These are phyloP conservation scores for Pelargonium australe DNA, from an alignment of 441 rosid genomes.

Conservation along the genomic window DNA sequence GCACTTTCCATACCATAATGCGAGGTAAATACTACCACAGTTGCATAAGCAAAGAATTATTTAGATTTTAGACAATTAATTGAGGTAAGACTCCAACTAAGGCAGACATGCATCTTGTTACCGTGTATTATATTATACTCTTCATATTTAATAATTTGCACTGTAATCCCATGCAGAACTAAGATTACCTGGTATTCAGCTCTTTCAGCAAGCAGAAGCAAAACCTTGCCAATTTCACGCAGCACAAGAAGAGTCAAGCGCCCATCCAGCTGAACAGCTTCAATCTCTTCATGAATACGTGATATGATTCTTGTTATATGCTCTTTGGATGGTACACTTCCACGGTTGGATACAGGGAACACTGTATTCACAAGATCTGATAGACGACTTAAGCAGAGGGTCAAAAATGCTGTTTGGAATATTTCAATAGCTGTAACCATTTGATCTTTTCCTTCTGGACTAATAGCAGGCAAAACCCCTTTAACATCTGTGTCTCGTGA, in stretches of 20 bases:
- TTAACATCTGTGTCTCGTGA: slow-evolving; percentile 74
- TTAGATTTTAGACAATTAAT: no score
- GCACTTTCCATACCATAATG: no score
- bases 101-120: no score
- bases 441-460: slow-evolving; percentile 63
- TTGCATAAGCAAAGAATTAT: no score
- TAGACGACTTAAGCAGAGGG: slow-evolving; percentile 65
- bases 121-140: no score
- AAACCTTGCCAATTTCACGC: slow-evolving; percentile 77
- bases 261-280: slow-evolving; percentile 83
- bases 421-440: slow-evolving; percentile 72
- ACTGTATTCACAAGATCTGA: slow-evolving; percentile 82
- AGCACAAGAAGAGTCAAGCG: slow-evolving; percentile 87
- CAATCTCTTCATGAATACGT: slow-evolving; percentile 84
- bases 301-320: slow-evolving; percentile 71
- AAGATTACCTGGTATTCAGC: slow-evolving; percentile 85
- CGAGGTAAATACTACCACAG: no score
- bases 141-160: no score
- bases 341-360: slow-evolving; percentile 89
- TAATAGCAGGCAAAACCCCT: slow-evolving; percentile 82
- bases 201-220: slow-evolving; percentile 70
- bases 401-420: slow-evolving; percentile 86
- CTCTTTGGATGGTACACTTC: slow-evolving; percentile 86
- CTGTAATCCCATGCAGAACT: neutral
- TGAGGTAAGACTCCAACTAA: no score